phyloP scores from a whole-genome alignment of 148 eudicot genomes.

The Cornus kousa region DNA sequence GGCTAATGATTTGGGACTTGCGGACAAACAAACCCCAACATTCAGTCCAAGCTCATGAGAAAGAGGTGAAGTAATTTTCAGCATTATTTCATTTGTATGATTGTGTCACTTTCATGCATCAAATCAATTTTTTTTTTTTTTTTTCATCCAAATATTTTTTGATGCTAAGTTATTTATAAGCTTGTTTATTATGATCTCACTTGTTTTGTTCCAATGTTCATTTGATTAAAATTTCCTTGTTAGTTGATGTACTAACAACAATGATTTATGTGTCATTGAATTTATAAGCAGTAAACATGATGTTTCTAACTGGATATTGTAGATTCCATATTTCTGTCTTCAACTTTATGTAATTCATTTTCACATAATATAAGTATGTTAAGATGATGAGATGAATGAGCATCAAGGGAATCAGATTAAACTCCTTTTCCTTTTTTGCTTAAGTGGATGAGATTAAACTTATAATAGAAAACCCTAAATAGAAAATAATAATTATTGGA shows the following conservation, averaged over 20 bases:
- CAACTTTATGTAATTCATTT: not conserved
- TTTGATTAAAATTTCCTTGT: no score
- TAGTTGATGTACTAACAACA: no score
- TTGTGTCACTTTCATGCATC: not conserved
- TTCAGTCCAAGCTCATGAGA: slow-evolving; percentile 75
- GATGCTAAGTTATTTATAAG: no score
- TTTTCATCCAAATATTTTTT: not conserved
- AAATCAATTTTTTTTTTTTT: not conserved
- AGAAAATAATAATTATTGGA: no score
- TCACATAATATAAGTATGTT: not conserved
- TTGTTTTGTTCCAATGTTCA: no score
- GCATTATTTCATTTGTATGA: not conserved
- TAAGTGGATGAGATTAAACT: no score
- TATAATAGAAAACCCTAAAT: no score
- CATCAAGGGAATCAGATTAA: not conserved
- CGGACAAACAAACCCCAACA: slow-evolving; percentile 81
- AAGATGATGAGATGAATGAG: not conserved
- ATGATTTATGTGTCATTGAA: no score
- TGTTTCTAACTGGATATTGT: not conserved
- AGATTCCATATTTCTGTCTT: not conserved
- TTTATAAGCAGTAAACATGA: no score
- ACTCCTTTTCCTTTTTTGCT: no score
- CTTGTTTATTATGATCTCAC: no score
- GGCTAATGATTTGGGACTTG: slow-evolving; percentile 83
- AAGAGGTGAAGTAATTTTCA: slow-evolving; percentile 54